Evolutionary conservation across 495 filamentous ascomycete genomes (phyloP).

Genomic region (Hypoxylon fuscum): DNA sequence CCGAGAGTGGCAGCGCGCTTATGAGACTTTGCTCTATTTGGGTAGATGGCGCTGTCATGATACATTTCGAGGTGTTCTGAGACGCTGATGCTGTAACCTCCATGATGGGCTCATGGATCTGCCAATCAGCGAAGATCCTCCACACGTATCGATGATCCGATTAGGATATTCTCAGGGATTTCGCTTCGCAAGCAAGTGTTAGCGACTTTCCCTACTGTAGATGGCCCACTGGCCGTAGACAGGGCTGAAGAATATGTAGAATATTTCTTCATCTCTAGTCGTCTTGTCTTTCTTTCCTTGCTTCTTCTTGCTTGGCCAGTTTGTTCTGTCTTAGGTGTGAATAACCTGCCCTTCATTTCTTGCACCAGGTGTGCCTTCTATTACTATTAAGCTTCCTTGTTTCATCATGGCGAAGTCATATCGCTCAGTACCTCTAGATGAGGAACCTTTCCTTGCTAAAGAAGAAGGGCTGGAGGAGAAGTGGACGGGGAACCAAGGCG

Average conservation of each 20-base stretch:
- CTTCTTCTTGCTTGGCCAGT: constrained; percentile 16
- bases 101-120: constrained; percentile 19
- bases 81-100: constrained; percentile 28
- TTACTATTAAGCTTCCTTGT: constrained; percentile 26
- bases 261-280: constrained; percentile 14
- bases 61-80: constrained; percentile 28
- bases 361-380: constrained; percentile 53
- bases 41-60: constrained; percentile 24
- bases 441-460: constrained; percentile 48
- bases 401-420: constrained; percentile 46
- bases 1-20: constrained; percentile 21
- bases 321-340: constrained; percentile 13
- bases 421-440: constrained; percentile 47
- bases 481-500: constrained; percentile 22
- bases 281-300: constrained; percentile 11
- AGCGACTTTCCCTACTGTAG: constrained; percentile 17
- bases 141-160: constrained; percentile 19
- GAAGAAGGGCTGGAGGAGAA: constrained; percentile 38
- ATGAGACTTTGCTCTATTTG: constrained; percentile 5
- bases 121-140: constrained; percentile 33
- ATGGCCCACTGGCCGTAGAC: constrained; percentile 14
- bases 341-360: constrained; percentile 36
- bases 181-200: constrained; percentile 11
- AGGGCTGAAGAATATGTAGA: constrained; percentile 20
- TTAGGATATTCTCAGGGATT: constrained; percentile 14